Evolutionary conservation across 768 basidiomycete species (phyloP).

Genomic region (Podaxis sp.): DNA sequence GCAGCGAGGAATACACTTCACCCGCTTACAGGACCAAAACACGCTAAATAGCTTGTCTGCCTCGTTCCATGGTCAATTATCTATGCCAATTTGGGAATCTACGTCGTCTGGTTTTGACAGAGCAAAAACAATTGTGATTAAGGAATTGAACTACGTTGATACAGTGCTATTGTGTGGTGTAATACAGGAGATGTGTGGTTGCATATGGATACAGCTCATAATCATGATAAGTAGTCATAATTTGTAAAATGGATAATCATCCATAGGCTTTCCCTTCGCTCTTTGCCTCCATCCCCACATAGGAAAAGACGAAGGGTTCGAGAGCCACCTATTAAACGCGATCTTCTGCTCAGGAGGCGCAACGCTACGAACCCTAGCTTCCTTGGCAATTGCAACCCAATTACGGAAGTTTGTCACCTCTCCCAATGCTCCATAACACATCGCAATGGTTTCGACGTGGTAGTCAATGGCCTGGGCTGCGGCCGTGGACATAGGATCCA

Average conservation of each 20-base stretch:
- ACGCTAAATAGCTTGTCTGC: no score
- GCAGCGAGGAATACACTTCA: no score
- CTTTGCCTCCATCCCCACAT: constrained; percentile 31
- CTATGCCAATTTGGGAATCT: no score
- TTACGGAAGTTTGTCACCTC: constrained; percentile 29
- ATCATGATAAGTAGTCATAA: background rate
- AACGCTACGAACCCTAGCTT: constrained; percentile 16
- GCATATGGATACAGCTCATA: background rate
- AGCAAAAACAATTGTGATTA: no score
- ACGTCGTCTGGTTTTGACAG: no score
- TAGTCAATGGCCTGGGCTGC: background rate
- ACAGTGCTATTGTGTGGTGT: background rate
- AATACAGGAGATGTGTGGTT: background rate
- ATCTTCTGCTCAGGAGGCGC: constrained; percentile 18
- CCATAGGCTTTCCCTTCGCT: background rate
- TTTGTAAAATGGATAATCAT: background rate
- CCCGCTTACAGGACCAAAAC: no score
- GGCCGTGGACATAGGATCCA: background rate
- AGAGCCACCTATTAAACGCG: constrained; percentile 29
- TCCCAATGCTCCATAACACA: constrained; percentile 37
- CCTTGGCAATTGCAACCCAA: constrained; percentile 27
- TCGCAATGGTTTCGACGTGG: constrained; percentile 35
- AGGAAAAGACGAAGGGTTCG: constrained; percentile 30
- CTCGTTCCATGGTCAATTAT: no score
- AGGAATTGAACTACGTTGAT: no score